phyloP scores from a whole-genome alignment of 176 grass and related monocot species.

The Neostapfia colusana region DNA sequence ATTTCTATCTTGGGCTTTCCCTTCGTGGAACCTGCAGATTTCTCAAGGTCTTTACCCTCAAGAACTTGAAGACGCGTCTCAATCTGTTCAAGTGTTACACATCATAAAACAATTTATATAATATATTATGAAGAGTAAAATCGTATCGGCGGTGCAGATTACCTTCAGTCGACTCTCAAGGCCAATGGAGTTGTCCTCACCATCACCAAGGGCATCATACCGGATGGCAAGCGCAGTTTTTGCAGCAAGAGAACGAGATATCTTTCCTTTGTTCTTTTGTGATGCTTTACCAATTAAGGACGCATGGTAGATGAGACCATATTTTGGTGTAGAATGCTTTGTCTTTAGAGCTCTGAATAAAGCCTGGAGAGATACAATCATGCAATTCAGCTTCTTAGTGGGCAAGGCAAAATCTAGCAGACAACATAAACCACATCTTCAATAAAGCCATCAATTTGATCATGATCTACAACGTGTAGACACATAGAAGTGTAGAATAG shows the following conservation, averaged over 20 bases:
- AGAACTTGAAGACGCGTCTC: slow-evolving; percentile 77
- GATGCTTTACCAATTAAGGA: slow-evolving; percentile 86
- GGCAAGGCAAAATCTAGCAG: not conserved
- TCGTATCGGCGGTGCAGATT: not conserved
- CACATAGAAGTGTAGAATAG: not conserved
- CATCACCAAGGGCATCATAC: slow-evolving; percentile 83
- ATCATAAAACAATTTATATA: slow-evolving; percentile 2
- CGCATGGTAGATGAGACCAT: slow-evolving; percentile 90
- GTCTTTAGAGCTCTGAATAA: slow-evolving; percentile 94
- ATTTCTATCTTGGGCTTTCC: slow-evolving; percentile 85
- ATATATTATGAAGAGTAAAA: not conserved
- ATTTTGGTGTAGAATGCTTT: slow-evolving; percentile 86
- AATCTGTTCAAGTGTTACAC: slow-evolving; percentile 47
- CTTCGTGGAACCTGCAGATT: slow-evolving; percentile 71
- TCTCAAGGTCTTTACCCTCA: slow-evolving; percentile 69
- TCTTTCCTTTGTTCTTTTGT: slow-evolving; percentile 80
- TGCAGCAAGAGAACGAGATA: slow-evolving; percentile 75
- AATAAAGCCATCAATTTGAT: not conserved
- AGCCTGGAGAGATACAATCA: slow-evolving; percentile 54
- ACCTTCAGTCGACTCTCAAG: slow-evolving; percentile 79
- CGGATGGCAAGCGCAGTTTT: slow-evolving; percentile 74
- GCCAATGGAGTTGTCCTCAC: slow-evolving; percentile 67
- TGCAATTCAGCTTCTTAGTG: not conserved
- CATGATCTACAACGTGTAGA: not conserved
- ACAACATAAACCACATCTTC: not conserved